Conservation (phyloP, 495 filamentous ascomycete species). For the Aspergillus coremiiformis region DNA sequence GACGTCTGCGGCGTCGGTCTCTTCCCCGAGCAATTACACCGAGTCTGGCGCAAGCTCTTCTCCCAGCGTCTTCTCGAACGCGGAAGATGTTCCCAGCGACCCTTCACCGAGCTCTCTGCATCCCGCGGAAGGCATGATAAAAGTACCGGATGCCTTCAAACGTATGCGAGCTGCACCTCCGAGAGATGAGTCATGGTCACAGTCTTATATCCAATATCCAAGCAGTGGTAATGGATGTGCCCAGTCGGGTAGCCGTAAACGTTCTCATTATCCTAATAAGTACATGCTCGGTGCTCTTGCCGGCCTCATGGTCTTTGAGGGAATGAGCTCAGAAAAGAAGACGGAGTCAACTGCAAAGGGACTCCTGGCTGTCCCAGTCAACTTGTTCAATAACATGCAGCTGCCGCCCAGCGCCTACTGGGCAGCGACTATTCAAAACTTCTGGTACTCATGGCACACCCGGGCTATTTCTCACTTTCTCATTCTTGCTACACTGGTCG, state of each 20-base stretch:
- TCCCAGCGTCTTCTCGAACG: conserved; percentile 38
- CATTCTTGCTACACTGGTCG: conserved; percentile 54
- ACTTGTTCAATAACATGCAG: conserved; percentile 36
- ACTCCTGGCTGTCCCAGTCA: conserved; percentile 59
- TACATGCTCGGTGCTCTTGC: conserved; percentile 89
- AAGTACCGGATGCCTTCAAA: conserved; percentile 69
- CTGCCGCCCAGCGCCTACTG: conserved; percentile 20
- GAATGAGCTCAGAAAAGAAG: conserved; percentile 49
- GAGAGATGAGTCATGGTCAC: conserved; percentile 32
- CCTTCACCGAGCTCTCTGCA: conserved; percentile 19
- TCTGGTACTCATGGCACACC: conserved; percentile 36
- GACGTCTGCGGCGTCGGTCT: conserved; percentile 38
- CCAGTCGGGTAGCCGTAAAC: conserved; percentile 21
- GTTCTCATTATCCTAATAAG: conserved; percentile 51
- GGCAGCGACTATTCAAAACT: conserved; percentile 22
- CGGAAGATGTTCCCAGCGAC: conserved; percentile 28
- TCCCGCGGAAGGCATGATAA: conserved; percentile 59
- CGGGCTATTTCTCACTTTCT: conserved; percentile 39
- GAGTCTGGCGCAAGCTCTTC: conserved; percentile 31
- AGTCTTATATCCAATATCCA: conserved; percentile 38
- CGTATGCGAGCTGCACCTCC: conserved; percentile 47
- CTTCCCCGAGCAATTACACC: conserved; percentile 41
- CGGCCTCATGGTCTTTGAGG: conserved; percentile 84
- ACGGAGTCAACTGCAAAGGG: conserved; percentile 58
- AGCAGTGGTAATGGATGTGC: conserved; percentile 9